A percentile compares a stretch with the other conserved stretches of the same genome.
phyloP scores from a whole-genome alignment of 108 stramenopile species.

The Skeletonema potamos region DNA sequence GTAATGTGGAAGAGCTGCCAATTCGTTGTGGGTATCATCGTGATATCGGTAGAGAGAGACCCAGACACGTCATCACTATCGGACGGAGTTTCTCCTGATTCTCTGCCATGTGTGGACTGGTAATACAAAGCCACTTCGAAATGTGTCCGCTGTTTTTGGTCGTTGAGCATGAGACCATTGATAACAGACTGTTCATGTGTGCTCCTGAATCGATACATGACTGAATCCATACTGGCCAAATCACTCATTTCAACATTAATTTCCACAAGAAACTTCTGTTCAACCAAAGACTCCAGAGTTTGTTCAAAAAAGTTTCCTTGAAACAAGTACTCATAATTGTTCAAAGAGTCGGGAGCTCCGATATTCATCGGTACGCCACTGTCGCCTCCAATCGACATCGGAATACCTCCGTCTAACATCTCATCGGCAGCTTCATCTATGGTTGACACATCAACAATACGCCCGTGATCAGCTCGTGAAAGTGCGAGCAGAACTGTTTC shows the following conservation, averaged over 20 bases:
- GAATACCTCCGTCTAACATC: background rate
- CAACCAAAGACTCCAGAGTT: conserved; percentile 24
- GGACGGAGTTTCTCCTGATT: background rate
- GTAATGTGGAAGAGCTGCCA: conserved; percentile 22
- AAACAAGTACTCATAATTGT: conserved; percentile 22
- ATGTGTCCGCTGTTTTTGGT: conserved; percentile 28
- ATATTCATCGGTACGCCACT: conserved; percentile 11
- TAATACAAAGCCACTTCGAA: conserved; percentile 19
- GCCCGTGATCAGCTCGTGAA: conserved; percentile 3
- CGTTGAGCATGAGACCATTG: conserved; percentile 26
- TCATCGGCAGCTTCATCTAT: background rate
- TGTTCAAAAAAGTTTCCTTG: conserved; percentile 25
- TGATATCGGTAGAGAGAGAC: conserved; percentile 4
- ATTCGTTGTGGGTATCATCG: conserved; percentile 4
- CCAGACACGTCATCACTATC: conserved; percentile 12
- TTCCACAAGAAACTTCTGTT: conserved; percentile 14
- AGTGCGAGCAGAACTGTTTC: conserved; percentile 13
- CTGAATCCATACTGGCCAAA: conserved; percentile 25
- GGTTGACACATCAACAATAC: background rate
- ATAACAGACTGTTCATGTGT: conserved; percentile 24
- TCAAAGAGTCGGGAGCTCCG: background rate
- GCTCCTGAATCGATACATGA: conserved; percentile 25
- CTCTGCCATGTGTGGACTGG: conserved; percentile 1
- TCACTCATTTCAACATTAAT: conserved; percentile 31
- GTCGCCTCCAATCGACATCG: conserved; percentile 1